Conservation (phyloP, 2,329 filamentous ascomycete genomes). For the Exophiala sideris region DNA sequence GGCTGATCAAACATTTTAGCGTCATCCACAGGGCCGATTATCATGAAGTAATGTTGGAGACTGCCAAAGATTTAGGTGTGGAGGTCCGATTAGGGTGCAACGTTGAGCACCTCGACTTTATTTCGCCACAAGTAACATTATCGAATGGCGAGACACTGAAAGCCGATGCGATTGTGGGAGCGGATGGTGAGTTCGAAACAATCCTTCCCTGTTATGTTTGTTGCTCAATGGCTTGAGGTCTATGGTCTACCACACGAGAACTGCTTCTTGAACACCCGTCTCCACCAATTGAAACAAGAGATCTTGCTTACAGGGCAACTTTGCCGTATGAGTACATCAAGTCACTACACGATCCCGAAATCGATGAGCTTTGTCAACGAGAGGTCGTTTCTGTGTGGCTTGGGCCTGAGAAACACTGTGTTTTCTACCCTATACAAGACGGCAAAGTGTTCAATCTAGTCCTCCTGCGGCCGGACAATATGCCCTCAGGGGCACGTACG, state of each 20-base stretch:
- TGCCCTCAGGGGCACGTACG: conserved; percentile 52
- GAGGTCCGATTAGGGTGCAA: not conserved
- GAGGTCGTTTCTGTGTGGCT: conserved; percentile 48
- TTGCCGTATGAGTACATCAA: conserved; percentile 1
- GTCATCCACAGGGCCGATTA: conserved; percentile 4
- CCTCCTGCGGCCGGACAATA: conserved; percentile 61
- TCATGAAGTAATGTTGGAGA: not conserved
- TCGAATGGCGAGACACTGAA: not conserved
- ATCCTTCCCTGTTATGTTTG: not conserved
- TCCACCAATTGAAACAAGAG: conserved; percentile 51
- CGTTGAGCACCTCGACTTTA: not conserved
- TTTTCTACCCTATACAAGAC: conserved; percentile 59
- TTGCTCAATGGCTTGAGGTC: conserved; percentile 13
- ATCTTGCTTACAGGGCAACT: conserved; percentile 48
- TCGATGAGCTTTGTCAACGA: conserved; percentile 8
- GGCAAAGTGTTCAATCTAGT: conserved; percentile 65
- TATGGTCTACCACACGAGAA: conserved; percentile 45
- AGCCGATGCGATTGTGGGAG: conserved; percentile 44
- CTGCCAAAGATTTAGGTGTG: not conserved
- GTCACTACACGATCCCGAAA: conserved; percentile 5
- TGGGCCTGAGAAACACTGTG: conserved; percentile 59
- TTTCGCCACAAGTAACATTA: not conserved
- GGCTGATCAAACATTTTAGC: not conserved
- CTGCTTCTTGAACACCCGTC: conserved; percentile 42
- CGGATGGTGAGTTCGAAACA: conserved; percentile 37